Conservation (phyloP, 1,284 basidiomycete species). For the Trametes sp. region DNA sequence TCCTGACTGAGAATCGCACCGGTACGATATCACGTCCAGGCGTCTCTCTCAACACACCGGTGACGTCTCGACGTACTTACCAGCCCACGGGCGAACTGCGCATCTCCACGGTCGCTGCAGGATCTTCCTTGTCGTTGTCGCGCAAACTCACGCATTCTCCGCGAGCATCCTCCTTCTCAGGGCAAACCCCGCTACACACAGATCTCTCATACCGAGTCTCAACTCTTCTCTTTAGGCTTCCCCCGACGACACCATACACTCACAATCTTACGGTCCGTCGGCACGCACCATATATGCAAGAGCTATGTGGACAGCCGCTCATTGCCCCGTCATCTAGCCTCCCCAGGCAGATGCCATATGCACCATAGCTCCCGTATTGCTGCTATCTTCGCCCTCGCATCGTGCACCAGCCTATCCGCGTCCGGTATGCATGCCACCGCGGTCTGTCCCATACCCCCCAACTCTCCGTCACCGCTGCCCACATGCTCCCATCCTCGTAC, state of each 20-base stretch:
- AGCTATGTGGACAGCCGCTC: conserved; percentile 1
- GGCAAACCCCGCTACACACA: neutral
- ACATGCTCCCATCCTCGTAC: neutral
- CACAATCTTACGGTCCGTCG: neutral
- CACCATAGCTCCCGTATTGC: conserved; percentile 1
- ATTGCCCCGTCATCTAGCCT: neutral
- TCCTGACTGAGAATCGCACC: neutral
- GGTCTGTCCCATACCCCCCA: neutral
- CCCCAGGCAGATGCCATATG: neutral
- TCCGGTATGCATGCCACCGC: neutral
- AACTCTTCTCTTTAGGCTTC: neutral
- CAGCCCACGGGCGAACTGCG: neutral
- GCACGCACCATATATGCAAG: conserved; percentile 1
- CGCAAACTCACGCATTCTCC: neutral
- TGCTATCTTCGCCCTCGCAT: neutral
- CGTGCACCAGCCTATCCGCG: neutral
- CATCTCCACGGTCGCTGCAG: neutral
- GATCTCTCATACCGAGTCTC: neutral
- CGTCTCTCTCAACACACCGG: neutral
- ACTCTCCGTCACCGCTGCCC: neutral
- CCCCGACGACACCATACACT: neutral
- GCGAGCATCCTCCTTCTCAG: neutral
- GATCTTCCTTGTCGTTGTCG: neutral
- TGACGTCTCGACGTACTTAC: neutral
- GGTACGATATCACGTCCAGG: neutral